These are phyloP conservation scores for Aureobasidium uvarum DNA, from an alignment of 2,329 filamentous ascomycete species.

Conservation along the genomic window DNA sequence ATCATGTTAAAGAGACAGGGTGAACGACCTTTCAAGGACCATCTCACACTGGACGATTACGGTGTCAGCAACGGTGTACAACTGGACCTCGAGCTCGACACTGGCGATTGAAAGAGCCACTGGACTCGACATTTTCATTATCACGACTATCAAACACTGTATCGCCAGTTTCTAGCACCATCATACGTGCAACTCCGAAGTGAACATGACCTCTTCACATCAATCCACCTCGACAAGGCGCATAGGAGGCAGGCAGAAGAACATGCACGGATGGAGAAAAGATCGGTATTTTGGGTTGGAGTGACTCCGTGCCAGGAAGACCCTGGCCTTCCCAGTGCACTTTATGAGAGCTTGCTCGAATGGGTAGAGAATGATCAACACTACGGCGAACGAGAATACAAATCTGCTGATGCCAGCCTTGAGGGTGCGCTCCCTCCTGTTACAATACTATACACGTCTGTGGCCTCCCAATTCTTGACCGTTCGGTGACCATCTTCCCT, in stretches of 20 bases:
- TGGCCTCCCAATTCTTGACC: no score
- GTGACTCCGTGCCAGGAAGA: neutral
- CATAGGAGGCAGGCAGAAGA: neutral
- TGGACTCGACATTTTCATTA: neutral
- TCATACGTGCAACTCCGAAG: no score
- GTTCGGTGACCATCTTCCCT: no score
- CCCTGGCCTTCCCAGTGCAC: neutral
- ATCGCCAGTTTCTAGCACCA: neutral
- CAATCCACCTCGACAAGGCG: neutral
- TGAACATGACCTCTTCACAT: neutral
- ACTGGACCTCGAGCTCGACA: slow-evolving; percentile 49
- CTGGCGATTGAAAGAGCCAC: slow-evolving; percentile 39
- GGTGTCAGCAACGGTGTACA: slow-evolving; percentile 87
- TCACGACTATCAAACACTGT: neutral
- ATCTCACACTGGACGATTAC: slow-evolving; percentile 84
- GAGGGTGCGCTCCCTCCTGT: neutral
- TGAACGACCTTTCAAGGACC: slow-evolving; percentile 90
- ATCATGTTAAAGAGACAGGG: slow-evolving; percentile 91
- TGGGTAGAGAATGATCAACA: neutral
- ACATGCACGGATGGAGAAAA: neutral
- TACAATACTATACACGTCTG: neutral
- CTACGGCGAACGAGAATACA: neutral
- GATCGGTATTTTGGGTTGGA: neutral
- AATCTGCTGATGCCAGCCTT: neutral
- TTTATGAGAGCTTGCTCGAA: neutral